phyloP scores from a whole-genome alignment of 1,284 basidiomycete genomes.

The Vanrija sp. region DNA sequence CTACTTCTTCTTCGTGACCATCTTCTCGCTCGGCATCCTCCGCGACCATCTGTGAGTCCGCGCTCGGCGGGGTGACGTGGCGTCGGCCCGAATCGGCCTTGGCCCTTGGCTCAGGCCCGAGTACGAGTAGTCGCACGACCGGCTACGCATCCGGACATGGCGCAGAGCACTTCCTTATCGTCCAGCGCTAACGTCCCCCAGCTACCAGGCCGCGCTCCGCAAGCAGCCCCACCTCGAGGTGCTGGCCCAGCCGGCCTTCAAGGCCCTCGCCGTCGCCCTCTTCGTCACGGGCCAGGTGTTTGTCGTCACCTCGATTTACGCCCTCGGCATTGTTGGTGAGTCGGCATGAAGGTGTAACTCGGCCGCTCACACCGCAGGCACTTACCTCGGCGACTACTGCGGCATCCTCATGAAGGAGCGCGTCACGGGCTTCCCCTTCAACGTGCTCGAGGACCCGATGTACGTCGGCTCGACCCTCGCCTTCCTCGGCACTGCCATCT shows the following conservation, averaged over 20 bases:
- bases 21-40: slow-evolving; percentile 79
- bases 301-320: slow-evolving; percentile 85
- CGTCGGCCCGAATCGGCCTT: background rate
- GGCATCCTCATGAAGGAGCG: slow-evolving; percentile 91
- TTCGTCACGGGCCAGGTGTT: slow-evolving; percentile 72
- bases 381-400: slow-evolving; percentile 95
- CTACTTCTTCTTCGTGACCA: slow-evolving; percentile 85
- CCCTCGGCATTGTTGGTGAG: slow-evolving; percentile 62
- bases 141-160: slow-evolving; percentile 19
- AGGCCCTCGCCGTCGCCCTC: slow-evolving; percentile 61
- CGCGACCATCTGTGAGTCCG: slow-evolving; percentile 74
- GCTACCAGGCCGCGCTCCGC: slow-evolving; percentile 35
- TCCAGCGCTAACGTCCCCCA: slow-evolving; percentile 17
- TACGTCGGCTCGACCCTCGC: slow-evolving; percentile 87
- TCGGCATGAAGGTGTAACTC: too few relatives aligned
- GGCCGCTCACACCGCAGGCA: slow-evolving; percentile 55
- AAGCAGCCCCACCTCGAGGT: slow-evolving; percentile 42
- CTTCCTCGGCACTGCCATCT: slow-evolving; percentile 76
- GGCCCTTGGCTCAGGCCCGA: too few relatives aligned
- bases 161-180: background rate
- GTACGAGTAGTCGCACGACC: too few relatives aligned
- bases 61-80: background rate
- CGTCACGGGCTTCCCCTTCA: slow-evolving; percentile 84
- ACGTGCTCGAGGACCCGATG: slow-evolving; percentile 90
- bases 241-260: slow-evolving; percentile 58